Conservation (phyloP, 208 protist species). For the Leishmania major region DNA sequence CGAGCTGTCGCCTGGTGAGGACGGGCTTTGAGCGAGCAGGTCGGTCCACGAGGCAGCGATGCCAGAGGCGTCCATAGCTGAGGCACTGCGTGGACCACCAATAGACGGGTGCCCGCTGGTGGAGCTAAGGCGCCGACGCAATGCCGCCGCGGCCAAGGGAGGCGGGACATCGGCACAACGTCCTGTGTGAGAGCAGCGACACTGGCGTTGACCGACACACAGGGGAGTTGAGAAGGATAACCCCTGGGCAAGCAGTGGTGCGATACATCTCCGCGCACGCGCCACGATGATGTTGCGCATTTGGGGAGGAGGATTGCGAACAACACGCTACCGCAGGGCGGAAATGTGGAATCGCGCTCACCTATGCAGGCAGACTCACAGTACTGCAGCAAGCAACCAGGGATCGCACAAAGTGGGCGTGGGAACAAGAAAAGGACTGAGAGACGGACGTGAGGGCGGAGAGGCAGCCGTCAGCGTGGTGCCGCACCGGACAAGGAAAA, state of each 20-base stretch:
- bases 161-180: constrained; percentile 15
- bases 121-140: constrained; percentile 3
- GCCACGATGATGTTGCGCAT: background rate
- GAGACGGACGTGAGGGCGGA: background rate
- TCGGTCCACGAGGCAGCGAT: constrained; percentile 15
- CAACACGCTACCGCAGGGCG: background rate
- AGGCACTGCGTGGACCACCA: background rate
- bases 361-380: background rate
- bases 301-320: background rate
- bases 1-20: constrained; percentile 2
- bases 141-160: constrained; percentile 7
- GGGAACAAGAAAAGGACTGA: background rate
- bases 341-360: background rate
- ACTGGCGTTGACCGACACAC: background rate
- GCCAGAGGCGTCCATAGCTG: background rate
- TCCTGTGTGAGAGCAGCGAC: constrained; percentile 5
- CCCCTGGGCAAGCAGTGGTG: background rate
- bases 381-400: background rate
- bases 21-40: constrained; percentile 9
- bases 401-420: background rate
- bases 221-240: background rate
- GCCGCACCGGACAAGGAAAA: background rate
- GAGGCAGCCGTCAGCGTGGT: background rate
- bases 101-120: background rate
- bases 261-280: background rate